A percentile compares a stretch with the other conserved stretches of the same genome.
Evolutionary conservation across 2,329 filamentous ascomycete species (phyloP).

Genomic region (Penicillium sp.): DNA sequence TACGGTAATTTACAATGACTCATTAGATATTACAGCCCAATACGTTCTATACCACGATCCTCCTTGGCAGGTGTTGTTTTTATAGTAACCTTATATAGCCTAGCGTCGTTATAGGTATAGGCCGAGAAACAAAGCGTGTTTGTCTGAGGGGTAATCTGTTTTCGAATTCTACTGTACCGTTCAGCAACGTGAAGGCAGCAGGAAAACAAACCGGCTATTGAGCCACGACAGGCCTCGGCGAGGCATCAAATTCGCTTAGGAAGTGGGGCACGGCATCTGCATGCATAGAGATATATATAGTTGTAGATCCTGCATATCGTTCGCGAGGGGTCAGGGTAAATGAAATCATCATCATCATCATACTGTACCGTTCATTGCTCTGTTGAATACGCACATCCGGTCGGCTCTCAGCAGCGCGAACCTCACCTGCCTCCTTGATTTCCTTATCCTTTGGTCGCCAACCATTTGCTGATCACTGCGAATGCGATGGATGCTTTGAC

Average conservation of each 20-base stretch:
- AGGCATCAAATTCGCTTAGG: conserved; percentile 21
- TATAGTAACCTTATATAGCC: background rate
- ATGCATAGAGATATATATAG: conserved; percentile 11
- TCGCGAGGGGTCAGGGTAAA: conserved; percentile 3
- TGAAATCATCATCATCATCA: background rate
- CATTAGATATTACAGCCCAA: background rate
- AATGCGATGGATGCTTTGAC: too few relatives aligned
- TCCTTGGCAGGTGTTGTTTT: background rate
- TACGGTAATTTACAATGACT: conserved; percentile 1
- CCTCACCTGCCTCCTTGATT: too few relatives aligned
- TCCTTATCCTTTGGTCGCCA: too few relatives aligned
- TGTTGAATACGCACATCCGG: too few relatives aligned
- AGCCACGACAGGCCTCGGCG: conserved; percentile 20
- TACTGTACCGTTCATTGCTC: too few relatives aligned
- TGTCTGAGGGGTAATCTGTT: background rate
- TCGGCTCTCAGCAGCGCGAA: too few relatives aligned
- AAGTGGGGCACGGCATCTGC: conserved; percentile 22
- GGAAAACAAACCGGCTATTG: conserved; percentile 9
- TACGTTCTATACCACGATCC: background rate
- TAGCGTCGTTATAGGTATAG: background rate
- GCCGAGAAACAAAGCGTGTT: background rate
- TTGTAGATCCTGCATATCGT: conserved; percentile 10
- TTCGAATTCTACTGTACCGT: conserved; percentile 1
- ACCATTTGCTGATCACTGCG: too few relatives aligned
- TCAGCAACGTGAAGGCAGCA: conserved; percentile 7